These are phyloP conservation scores for Saccharomycopsis guyanensis DNA, from an alignment of 805 yeast genomes.

Conservation along the genomic window DNA sequence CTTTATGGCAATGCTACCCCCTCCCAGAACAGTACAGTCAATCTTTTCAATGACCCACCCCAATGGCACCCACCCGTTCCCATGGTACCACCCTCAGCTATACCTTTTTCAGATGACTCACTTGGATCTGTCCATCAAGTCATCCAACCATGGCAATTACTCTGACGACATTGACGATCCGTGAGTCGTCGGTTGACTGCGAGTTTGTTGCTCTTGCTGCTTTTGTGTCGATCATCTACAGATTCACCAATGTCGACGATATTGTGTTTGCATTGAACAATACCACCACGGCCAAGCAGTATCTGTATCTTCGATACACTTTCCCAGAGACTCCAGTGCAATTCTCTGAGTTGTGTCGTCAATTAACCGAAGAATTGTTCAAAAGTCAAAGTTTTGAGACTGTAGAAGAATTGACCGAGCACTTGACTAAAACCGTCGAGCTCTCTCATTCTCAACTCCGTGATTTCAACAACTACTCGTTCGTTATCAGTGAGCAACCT, in stretches of 20 bases:
- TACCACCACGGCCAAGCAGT: background rate
- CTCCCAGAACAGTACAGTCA: no score
- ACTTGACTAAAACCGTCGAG: slow-evolving; percentile 10
- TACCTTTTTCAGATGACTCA: no score
- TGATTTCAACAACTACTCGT: slow-evolving; percentile 20
- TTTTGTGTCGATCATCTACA: slow-evolving; percentile 16
- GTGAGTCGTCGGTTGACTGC: no score
- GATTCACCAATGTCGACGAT: slow-evolving; percentile 21
- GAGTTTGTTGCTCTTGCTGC: slow-evolving; percentile 15
- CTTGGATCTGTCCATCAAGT: no score
- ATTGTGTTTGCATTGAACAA: slow-evolving; percentile 18
- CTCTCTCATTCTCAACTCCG: slow-evolving; percentile 17
- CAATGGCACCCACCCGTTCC: no score
- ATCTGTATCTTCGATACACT: slow-evolving; percentile 16
- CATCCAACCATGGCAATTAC: no score
- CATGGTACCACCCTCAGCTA: no score
- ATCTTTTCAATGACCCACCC: no score
- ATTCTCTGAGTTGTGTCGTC: slow-evolving; percentile 6
- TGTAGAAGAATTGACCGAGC: slow-evolving; percentile 3
- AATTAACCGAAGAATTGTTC: slow-evolving; percentile 1
- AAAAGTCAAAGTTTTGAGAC: slow-evolving; percentile 3
- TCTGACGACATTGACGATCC: no score
- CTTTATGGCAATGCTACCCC: no score
- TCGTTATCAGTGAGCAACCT: slow-evolving; percentile 6
- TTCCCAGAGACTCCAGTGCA: slow-evolving; percentile 18